Conservation (phyloP, 2,329 filamentous ascomycete genomes). For the Trichoderma koningiopsis region DNA sequence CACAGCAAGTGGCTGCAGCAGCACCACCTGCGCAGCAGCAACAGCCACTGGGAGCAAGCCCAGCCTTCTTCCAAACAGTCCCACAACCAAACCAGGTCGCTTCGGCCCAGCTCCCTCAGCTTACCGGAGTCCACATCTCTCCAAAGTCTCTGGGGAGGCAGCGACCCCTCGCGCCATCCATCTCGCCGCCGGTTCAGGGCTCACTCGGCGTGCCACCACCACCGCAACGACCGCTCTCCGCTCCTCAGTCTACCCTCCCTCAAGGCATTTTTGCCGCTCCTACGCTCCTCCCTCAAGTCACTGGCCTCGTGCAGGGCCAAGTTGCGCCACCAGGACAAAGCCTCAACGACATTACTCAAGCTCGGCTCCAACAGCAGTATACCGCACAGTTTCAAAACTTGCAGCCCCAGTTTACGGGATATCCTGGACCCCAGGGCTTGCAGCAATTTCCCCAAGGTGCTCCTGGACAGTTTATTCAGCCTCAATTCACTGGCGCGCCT, state of each 20-base stretch:
- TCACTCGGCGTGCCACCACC: slow-evolving; percentile 73
- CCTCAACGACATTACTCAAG: slow-evolving; percentile 70
- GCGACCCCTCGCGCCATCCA: slow-evolving; percentile 67
- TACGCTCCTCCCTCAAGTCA: slow-evolving; percentile 81
- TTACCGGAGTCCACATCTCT: slow-evolving; percentile 26
- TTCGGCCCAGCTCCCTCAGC: slow-evolving; percentile 4
- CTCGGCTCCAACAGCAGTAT: slow-evolving; percentile 65
- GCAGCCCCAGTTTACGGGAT: slow-evolving; percentile 45
- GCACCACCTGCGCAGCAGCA: slow-evolving; percentile 39
- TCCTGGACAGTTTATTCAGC: slow-evolving; percentile 47
- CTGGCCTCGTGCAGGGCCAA: slow-evolving; percentile 65
- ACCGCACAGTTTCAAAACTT: slow-evolving; percentile 49
- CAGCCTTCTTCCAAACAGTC: slow-evolving; percentile 57
- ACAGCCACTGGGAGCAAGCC: slow-evolving; percentile 57
- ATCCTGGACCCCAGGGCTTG: slow-evolving; percentile 40
- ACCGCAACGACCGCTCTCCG: slow-evolving; percentile 79
- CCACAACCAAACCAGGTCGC: slow-evolving; percentile 25
- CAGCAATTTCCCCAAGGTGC: slow-evolving; percentile 43
- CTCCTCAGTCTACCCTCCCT: slow-evolving; percentile 74
- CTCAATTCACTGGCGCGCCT: slow-evolving; percentile 52
- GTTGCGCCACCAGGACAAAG: slow-evolving; percentile 76
- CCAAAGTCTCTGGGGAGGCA: slow-evolving; percentile 53
- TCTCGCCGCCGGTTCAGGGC: slow-evolving; percentile 54
- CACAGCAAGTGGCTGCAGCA: neutral
- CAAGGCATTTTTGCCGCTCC: slow-evolving; percentile 72